phyloP scores from a whole-genome alignment of 164 flowering plant genomes.

The Tinospora cordifolia region DNA sequence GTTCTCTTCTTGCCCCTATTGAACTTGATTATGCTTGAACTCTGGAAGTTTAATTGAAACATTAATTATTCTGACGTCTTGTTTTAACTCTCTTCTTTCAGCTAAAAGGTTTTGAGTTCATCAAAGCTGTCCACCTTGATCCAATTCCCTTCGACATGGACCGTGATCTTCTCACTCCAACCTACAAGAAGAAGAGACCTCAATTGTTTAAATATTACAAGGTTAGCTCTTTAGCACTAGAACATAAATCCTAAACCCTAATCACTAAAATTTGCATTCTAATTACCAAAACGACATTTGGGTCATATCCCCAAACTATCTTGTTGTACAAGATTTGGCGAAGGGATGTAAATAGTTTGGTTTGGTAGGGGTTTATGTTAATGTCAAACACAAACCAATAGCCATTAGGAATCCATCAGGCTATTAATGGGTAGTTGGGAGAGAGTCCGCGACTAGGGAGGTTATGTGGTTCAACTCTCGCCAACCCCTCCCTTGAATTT shows the following conservation, averaged over 20 bases:
- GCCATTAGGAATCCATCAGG: too few relatives aligned
- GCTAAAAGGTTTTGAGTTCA: slow-evolving; percentile 93
- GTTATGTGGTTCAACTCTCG: too few relatives aligned
- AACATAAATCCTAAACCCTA: background rate
- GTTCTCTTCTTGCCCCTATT: background rate
- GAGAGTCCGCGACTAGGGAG: too few relatives aligned
- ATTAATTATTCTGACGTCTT: slow-evolving; percentile 6
- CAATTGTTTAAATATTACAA: slow-evolving; percentile 81
- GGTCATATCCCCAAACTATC: background rate
- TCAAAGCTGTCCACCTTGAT: slow-evolving; percentile 84
- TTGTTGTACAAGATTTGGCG: too few relatives aligned
- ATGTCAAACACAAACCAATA: too few relatives aligned
- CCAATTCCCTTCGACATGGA: slow-evolving; percentile 90
- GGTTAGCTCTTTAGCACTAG: slow-evolving; percentile 32
- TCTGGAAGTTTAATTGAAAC: background rate
- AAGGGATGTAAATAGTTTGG: too few relatives aligned
- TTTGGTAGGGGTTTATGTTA: too few relatives aligned
- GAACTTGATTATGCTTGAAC: background rate
- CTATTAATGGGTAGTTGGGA: too few relatives aligned
- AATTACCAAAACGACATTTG: background rate
- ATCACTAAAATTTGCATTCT: background rate
- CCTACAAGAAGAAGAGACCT: slow-evolving; percentile 97
- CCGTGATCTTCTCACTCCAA: slow-evolving; percentile 92
- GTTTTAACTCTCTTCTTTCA: slow-evolving; percentile 24
- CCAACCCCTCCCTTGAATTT: too few relatives aligned